Evolutionary conservation across 1,284 basidiomycete genomes (phyloP).

Genomic region (Cryptococcus deneoformans): DNA sequence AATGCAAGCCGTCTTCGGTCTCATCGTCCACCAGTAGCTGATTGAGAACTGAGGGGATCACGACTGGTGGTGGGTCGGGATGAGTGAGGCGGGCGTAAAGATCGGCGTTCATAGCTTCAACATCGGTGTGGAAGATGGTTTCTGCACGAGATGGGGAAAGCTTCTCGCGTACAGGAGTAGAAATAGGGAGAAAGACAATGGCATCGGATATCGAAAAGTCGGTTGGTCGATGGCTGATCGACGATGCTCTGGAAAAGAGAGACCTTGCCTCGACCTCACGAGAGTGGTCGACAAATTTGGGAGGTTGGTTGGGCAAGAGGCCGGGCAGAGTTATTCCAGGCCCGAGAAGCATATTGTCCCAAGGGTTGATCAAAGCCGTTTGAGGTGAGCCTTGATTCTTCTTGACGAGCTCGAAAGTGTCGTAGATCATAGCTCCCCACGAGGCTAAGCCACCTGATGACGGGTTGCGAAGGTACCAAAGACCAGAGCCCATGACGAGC

Average conservation of each 20-base stretch:
- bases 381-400: slow-evolving; percentile 36
- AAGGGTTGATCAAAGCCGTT: slow-evolving; percentile 35
- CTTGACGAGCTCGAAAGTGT: slow-evolving; percentile 58
- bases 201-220: slow-evolving; percentile 60
- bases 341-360: slow-evolving; percentile 35
- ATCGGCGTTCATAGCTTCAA: slow-evolving; percentile 85
- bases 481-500: slow-evolving; percentile 74
- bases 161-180: slow-evolving; percentile 71
- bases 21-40: slow-evolving; percentile 66
- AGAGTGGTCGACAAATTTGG: neutral
- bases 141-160: slow-evolving; percentile 61
- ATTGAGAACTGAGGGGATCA: slow-evolving; percentile 73
- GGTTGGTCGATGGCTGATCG: neutral
- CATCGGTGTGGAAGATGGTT: slow-evolving; percentile 69
- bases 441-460: slow-evolving; percentile 67
- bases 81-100: slow-evolving; percentile 62
- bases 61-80: slow-evolving; percentile 52
- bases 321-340: slow-evolving; percentile 23
- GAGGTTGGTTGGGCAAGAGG: slow-evolving; percentile 7
- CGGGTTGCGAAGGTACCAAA: slow-evolving; percentile 80
- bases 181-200: slow-evolving; percentile 70
- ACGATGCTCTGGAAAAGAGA: neutral
- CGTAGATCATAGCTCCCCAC: slow-evolving; percentile 71
- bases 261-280: slow-evolving; percentile 4
- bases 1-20: slow-evolving; percentile 82